Conservation (phyloP, 2,329 filamentous ascomycete genomes). For the Stachybotrys chartarum region DNA sequence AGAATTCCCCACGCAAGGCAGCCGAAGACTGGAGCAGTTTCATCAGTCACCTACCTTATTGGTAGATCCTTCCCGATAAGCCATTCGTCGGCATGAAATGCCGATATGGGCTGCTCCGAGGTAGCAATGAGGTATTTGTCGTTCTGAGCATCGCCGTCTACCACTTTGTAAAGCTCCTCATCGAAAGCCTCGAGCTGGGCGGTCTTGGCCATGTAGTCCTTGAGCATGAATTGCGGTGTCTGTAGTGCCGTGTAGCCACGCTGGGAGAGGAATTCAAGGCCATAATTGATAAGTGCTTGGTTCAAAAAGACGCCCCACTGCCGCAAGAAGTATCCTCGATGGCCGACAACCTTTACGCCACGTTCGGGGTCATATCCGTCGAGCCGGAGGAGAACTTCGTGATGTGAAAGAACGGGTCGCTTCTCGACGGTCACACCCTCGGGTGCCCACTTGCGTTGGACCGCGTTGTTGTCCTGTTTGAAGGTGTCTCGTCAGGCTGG, state of each 20-base stretch:
- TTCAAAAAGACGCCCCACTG: conserved; percentile 88
- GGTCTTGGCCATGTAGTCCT: conserved; percentile 95
- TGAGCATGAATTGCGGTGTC: conserved; percentile 90
- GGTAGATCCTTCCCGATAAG: conserved; percentile 76
- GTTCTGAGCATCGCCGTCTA: conserved; percentile 75
- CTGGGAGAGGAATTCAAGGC: conserved; percentile 76
- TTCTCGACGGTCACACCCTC: conserved; percentile 68
- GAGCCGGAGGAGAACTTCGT: conserved; percentile 82
- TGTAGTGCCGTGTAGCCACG: conserved; percentile 79
- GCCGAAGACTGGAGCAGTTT: neutral
- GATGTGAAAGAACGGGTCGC: conserved; percentile 76
- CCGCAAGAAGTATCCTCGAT: conserved; percentile 87
- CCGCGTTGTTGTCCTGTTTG: conserved; percentile 65
- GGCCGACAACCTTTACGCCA: conserved; percentile 88
- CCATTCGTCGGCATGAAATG: conserved; percentile 92
- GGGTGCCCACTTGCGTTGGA: conserved; percentile 74
- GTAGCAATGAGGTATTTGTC: conserved; percentile 80
- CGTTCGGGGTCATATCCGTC: conserved; percentile 91
- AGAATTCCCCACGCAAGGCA: neutral
- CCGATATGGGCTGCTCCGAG: conserved; percentile 90
- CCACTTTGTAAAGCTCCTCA: conserved; percentile 96
- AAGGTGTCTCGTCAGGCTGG: neutral
- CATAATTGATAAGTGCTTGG: conserved; percentile 91
- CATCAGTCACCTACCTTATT: conserved; percentile 54
- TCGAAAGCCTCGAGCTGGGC: conserved; percentile 96